Evolutionary conservation across 257 asterid species (phyloP).

Genomic region (Vinca minor): DNA sequence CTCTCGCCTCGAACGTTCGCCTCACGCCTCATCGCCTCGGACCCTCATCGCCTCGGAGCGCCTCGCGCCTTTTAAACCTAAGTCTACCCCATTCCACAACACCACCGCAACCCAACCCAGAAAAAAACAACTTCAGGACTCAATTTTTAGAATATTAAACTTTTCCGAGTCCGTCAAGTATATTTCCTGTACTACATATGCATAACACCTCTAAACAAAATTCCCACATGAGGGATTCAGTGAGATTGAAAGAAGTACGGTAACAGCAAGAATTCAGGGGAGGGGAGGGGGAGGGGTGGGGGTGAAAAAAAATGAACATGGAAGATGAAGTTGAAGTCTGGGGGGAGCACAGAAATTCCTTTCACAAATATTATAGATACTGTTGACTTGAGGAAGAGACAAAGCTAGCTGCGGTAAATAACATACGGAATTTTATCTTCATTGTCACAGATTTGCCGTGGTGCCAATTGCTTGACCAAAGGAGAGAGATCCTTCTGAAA

Average conservation of each 20-base stretch:
- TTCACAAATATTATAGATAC: neutral
- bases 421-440: constrained; percentile 79
- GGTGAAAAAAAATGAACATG: neutral
- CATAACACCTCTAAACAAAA: neutral
- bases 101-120: neutral
- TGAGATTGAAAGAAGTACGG: neutral
- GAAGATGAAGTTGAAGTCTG: neutral
- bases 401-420: constrained; percentile 7
- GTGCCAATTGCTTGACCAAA: constrained; percentile 72
- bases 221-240: neutral
- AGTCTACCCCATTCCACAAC: neutral
- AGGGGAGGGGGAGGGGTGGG: too few species aligned
- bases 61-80: too few species aligned
- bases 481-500: constrained; percentile 84
- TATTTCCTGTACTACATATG: neutral
- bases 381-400: constrained; percentile 5
- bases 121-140: neutral
- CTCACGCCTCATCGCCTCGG: too few species aligned
- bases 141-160: neutral
- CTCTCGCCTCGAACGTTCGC: too few species aligned
- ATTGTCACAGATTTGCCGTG: constrained; percentile 37
- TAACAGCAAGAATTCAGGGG: neutral
- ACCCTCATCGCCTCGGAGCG: too few species aligned
- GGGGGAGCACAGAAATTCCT: neutral
- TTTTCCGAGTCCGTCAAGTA: neutral